Conservation (phyloP, 495 filamentous ascomycete genomes). For the Xylaria acuta region DNA sequence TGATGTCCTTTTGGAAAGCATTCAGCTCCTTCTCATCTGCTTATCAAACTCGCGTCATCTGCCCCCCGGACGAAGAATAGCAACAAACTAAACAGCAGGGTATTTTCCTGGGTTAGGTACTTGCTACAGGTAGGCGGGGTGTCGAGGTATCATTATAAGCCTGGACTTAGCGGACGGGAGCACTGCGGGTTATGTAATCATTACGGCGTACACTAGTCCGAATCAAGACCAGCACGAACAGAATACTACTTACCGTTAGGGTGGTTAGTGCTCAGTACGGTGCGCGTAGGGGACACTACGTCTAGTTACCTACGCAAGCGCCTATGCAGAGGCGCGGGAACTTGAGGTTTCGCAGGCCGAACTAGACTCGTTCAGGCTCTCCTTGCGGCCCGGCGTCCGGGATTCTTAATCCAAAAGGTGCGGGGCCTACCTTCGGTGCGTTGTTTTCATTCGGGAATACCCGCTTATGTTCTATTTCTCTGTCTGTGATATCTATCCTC, state of each 20-base stretch:
- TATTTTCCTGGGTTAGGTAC: neutral
- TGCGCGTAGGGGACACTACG: neutral
- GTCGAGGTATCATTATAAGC: neutral
- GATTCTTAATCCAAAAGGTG: neutral
- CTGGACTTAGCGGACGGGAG: constrained; percentile 6
- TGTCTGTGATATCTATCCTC: constrained; percentile 10
- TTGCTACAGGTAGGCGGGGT: neutral
- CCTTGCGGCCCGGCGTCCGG: neutral
- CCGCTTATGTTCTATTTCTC: neutral
- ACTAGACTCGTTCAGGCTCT: constrained; percentile 3
- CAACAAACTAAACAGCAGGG: neutral
- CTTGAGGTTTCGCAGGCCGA: neutral
- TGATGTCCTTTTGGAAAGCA: constrained; percentile 11
- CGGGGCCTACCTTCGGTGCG: neutral
- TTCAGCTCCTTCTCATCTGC: constrained; percentile 1
- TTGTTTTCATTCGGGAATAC: constrained; percentile 6
- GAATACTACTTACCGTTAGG: constrained; percentile 9
- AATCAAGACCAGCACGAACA: constrained; percentile 1
- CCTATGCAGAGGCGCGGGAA: constrained; percentile 9
- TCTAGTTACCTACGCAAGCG: neutral
- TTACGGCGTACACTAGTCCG: constrained; percentile 4
- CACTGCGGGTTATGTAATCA: neutral
- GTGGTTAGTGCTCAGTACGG: neutral
- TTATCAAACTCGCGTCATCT: neutral
- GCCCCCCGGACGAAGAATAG: neutral